Base-by-base conservation (phyloP, 1,139 yeast species). In the Yamadazyma songkhlaensis region DNA sequence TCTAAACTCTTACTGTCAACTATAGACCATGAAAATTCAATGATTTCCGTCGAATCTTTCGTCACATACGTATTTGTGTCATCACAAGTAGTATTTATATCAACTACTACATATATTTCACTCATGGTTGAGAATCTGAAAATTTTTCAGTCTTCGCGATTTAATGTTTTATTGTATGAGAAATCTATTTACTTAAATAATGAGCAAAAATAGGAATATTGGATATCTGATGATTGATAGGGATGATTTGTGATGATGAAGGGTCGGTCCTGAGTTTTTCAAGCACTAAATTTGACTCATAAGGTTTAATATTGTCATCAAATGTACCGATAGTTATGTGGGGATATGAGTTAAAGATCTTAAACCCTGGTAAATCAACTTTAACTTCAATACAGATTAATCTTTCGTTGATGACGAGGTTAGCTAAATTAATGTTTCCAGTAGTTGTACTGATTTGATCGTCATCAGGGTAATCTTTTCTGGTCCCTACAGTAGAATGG, bases 271-370 rank as follows among this genome's bases (percentile, higher is more conserved):
- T 7, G 20, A 54, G 28, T 23, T 35, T 36, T 8, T 35, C 41
- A 29, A 64, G 48, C 2, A 60, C 49, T 0, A 25, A 20, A 37
- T 69, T 69, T 3, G 74, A 64, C 44, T 57, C 51, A 29, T 47
- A 44, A 2, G 95, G 81, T 38, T 61, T 67, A 4, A 77, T 67
- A 0, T 67, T 67, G 0, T 64, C 60, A 4, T 64, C 52, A 4
- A 66, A 57, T 0, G 88, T 77, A 0, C 94, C 96, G 7, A 90
- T 53, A 0, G 98, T 90, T 23, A 90, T 75, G 56, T 92, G 98
- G 0, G 84, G 72, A 42, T 57, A 54, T 35, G 57, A 54, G 50
- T 81, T 85, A 2, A 73, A 60, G 4, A 57, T 42, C 41, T 51
- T 51, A 7, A 71, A 48, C 0, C 53, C 46, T 1, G 46, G 43